Percentiles rank a stretch among this genome's conserved stretches.
Conservation (phyloP, 345 rosid species). For the Eucalyptus victrix region DNA sequence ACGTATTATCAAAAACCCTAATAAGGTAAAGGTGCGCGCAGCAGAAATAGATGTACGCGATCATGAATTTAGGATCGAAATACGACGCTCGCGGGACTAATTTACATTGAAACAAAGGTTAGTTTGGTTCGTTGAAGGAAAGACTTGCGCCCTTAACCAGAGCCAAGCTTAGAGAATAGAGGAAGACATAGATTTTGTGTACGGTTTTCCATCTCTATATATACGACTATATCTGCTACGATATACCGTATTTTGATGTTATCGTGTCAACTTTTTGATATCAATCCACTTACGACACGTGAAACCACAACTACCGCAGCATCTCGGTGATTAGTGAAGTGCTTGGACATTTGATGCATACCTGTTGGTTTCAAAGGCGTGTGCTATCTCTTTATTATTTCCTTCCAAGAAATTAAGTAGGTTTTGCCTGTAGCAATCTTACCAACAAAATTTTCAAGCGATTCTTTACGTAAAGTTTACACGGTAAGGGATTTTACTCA, state of each 20-base stretch:
- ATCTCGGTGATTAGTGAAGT: not conserved
- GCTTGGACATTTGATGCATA: not conserved
- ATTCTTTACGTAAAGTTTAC: too few species aligned
- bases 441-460: too few species aligned
- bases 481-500: not conserved
- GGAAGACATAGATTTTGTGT: not conserved
- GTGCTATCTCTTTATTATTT: not conserved
- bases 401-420: not conserved
- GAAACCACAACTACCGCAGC: not conserved
- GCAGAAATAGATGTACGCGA: not conserved
- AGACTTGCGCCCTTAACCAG: not conserved
- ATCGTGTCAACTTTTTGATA: not conserved
- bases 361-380: not conserved
- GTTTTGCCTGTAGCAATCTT: not conserved
- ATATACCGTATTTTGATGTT: not conserved
- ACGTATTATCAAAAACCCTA: not conserved
- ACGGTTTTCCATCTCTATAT: not conserved
- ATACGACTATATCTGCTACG: not conserved
- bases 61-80: not conserved
- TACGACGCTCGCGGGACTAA: not conserved
- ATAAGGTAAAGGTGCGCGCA: not conserved
- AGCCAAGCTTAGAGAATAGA: not conserved
- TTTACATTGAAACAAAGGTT: not conserved
- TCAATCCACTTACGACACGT: not conserved
- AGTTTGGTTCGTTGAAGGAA: not conserved